A percentile compares a stretch with the other conserved stretches of the same genome.
These are phyloP conservation scores for Sporothrix pseudoabietina DNA, from an alignment of 2,329 filamentous ascomycete species.

Conservation along the genomic window DNA sequence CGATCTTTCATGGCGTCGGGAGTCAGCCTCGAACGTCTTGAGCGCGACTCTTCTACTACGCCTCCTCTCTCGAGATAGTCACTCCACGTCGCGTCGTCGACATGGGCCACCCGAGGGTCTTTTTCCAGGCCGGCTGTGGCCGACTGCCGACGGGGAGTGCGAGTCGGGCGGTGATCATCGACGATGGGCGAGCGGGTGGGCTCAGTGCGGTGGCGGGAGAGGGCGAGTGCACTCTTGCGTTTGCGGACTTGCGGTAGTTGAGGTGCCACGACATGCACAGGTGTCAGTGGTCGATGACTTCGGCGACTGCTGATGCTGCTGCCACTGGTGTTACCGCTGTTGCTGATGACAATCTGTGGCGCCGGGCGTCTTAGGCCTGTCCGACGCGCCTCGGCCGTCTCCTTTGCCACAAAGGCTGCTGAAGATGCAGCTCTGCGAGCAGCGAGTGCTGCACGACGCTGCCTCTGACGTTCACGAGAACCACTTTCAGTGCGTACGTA, in stretches of 20 bases:
- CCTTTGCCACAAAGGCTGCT: neutral
- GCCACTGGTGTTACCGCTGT: neutral
- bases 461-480: slow-evolving; percentile 8
- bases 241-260: neutral
- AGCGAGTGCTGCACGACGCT: neutral
- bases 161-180: neutral
- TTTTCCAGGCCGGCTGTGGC: neutral
- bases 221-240: slow-evolving; percentile 8
- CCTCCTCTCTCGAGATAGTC: neutral
- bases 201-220: slow-evolving; percentile 13
- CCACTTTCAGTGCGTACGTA: slow-evolving; percentile 21
- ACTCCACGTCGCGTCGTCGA: neutral
- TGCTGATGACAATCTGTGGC: neutral
- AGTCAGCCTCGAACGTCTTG: neutral
- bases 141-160: neutral
- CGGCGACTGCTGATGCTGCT: slow-evolving; percentile 1
- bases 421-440: neutral
- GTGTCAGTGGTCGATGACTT: neutral
- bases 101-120: neutral
- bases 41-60: neutral
- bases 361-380: neutral
- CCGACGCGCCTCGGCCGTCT: neutral
- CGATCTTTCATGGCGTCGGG: too few species aligned
- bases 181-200: slow-evolving; percentile 15
- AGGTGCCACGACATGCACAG: neutral